Conservation (phyloP, 176 grass and related monocot species). For the Rhynchospora breviuscula region DNA sequence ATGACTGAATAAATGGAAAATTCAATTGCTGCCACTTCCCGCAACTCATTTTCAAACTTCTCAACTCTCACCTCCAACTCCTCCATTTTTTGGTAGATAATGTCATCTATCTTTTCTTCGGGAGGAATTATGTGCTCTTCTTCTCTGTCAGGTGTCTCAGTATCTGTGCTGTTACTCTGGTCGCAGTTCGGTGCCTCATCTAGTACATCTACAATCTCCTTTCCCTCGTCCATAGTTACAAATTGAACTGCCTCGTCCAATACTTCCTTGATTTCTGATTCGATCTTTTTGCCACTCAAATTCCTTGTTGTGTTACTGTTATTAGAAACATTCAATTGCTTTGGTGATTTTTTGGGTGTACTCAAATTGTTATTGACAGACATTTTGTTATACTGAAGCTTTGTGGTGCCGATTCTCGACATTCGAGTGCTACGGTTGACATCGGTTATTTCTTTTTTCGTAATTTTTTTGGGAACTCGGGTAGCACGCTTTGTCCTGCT, state of each 20-base stretch:
- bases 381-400: constrained; percentile 54
- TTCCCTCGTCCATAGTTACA: constrained; percentile 72
- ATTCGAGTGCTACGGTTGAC: constrained; percentile 28
- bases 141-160: constrained; percentile 79
- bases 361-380: constrained; percentile 47
- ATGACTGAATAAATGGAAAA: constrained; percentile 74
- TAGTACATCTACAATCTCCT: constrained; percentile 81
- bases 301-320: constrained; percentile 24
- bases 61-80: constrained; percentile 53
- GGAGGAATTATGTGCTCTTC: constrained; percentile 51
- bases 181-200: constrained; percentile 90
- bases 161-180: constrained; percentile 87
- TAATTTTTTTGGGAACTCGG: constrained; percentile 62
- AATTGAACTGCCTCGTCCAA: constrained; percentile 60
- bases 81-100: constrained; percentile 37
- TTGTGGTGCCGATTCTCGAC: constrained; percentile 44
- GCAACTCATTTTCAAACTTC: constrained; percentile 80
- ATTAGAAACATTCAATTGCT: constrained; percentile 35
- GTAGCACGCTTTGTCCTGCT: constrained; percentile 58
- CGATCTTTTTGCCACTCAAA: constrained; percentile 31
- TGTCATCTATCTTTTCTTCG: constrained; percentile 40
- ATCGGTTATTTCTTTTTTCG: constrained; percentile 61
- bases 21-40: constrained; percentile 86
- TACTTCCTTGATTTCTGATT: constrained; percentile 36
- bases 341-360: constrained; percentile 58